phyloP scores from a whole-genome alignment of 2,329 filamentous ascomycete genomes.

The Apiospora hydei region DNA sequence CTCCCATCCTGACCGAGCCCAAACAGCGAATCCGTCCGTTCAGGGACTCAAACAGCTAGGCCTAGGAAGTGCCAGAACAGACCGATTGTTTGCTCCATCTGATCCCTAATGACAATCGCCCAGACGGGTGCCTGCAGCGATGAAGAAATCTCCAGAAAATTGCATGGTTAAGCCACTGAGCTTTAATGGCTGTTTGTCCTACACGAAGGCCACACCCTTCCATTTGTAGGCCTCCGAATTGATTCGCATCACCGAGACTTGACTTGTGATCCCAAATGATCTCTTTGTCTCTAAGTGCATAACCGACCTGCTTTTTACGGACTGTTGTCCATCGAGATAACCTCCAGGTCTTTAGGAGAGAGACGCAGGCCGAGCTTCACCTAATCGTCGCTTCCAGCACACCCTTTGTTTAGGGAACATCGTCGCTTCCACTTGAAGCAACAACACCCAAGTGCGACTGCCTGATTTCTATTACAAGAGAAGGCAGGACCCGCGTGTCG shows the following conservation, averaged over 20 bases:
- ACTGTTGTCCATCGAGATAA: not conserved
- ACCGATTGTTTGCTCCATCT: slow-evolving; percentile 2
- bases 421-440: not conserved
- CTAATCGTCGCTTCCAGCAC: slow-evolving; percentile 6
- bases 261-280: not conserved
- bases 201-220: not conserved
- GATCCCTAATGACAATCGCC: not conserved
- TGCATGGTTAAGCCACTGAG: slow-evolving; percentile 4
- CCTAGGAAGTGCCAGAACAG: not conserved
- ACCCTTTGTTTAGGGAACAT: not conserved
- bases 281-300: not conserved
- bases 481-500: not conserved
- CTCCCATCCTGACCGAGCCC: not conserved
- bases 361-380: not conserved
- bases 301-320: not conserved
- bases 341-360: not conserved
- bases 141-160: not conserved
- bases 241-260: not conserved
- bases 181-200: slow-evolving; percentile 9
- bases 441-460: not conserved
- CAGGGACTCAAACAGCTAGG: not conserved
- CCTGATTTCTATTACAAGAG: not conserved
- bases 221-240: not conserved
- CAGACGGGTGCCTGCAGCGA: slow-evolving; percentile 12
- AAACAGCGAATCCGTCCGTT: not conserved